phyloP scores from a whole-genome alignment of 2,329 filamentous ascomycete genomes.

The Cylindrodendrum hubeiense region DNA sequence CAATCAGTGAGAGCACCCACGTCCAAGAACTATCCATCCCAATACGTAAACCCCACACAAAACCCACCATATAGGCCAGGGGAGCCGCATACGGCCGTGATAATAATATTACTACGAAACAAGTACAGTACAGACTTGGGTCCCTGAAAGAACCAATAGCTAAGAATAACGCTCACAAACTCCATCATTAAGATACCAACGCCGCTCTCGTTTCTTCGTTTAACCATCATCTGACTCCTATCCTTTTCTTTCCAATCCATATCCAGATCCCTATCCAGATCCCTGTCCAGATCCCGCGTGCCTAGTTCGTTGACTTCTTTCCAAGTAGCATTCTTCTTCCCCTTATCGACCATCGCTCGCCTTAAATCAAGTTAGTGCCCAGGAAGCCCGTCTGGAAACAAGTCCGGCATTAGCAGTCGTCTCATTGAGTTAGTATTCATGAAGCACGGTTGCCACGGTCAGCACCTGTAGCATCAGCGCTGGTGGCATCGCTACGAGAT shows the following conservation, averaged over 20 bases:
- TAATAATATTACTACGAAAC: background rate
- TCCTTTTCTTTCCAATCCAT: background rate
- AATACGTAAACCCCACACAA: background rate
- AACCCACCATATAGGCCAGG: constrained; percentile 35
- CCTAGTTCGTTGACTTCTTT: background rate
- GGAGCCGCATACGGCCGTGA: background rate
- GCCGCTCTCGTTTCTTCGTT: background rate
- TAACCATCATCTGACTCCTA: background rate
- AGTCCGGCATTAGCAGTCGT: too few relatives aligned
- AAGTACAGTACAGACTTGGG: too few relatives aligned
- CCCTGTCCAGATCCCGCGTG: background rate
- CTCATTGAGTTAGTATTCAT: too few relatives aligned
- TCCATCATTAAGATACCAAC: background rate
- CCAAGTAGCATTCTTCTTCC: too few relatives aligned
- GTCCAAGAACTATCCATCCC: too few relatives aligned
- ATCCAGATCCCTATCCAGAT: background rate
- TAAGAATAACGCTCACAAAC: background rate
- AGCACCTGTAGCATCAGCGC: too few relatives aligned
- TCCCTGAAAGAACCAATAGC: background rate
- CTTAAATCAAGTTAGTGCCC: too few relatives aligned
- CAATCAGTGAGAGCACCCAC: too few relatives aligned
- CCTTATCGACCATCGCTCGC: too few relatives aligned
- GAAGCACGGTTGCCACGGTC: too few relatives aligned
- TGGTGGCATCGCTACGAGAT: too few relatives aligned
- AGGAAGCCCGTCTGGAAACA: too few relatives aligned